Evolutionary conservation across 176 grass and related monocot genomes (phyloP), one percentile per base, ranked within the genome.

Genomic region (Musa beccarii): DNA sequence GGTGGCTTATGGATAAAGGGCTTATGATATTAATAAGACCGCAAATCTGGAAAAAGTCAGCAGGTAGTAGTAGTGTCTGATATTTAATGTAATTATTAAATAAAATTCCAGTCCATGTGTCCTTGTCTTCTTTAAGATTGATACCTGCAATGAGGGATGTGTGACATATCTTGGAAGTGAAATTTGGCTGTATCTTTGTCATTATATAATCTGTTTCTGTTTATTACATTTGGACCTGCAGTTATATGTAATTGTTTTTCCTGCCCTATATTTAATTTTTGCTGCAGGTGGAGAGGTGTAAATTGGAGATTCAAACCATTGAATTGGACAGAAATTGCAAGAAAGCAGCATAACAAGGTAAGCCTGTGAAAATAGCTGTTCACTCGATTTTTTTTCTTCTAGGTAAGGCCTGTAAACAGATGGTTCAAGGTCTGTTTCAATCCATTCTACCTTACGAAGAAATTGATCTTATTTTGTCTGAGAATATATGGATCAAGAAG

Each of bases 341-440:
- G 86, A 34, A 89, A 70, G 55, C 79, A 49, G 54, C 88, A 80
- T 28, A 93, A 87, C 70, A 98, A 98, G 86, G 90, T 91, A 89
- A 79, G 15, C 34, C 34, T 43, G 34, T 43, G 34, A 43, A 5
- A 43, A 43, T 43, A 43, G 34, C 4, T 43, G 34, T 17, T 57
- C 13, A 4, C 11, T 13, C 16, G 11, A 57, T 59, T 13, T 29
- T 43, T 68, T 11, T 43, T 13, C n/a, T 5, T 12, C 6, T 29
- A 49, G 26, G 13, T 16, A 72, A 52, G 72, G 76, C 86, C 80
- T 70, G 56, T 92, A 70, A 86, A 89, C 4, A 43, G 34, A 43
- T 43, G 34, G 4, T 43, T 43, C 34, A 6, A 43, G 34, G 34
- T 43, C 34, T 43, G 34, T 43, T 43, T 43, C 34, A 43, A 43